A percentile compares a stretch with the other conserved stretches of the same genome.
phyloP scores from a whole-genome alignment of 371 early-diverging fungal genomes.

The Mortierella sp. region DNA sequence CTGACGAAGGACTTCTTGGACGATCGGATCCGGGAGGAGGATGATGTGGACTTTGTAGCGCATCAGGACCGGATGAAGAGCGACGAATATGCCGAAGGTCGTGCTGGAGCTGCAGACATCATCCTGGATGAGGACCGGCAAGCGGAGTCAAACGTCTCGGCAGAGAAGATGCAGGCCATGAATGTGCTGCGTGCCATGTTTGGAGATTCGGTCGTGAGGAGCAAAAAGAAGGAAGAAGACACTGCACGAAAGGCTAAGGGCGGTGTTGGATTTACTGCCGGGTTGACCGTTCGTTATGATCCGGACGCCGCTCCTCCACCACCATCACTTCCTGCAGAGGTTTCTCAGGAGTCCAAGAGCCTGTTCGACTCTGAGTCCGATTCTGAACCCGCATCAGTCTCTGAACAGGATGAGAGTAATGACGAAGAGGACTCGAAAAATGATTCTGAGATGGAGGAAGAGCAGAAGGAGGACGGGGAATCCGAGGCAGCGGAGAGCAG shows the following conservation, averaged over 20 bases:
- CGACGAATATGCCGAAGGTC: slow-evolving; percentile 17
- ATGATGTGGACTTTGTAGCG: slow-evolving; percentile 42
- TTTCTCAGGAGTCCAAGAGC: neutral
- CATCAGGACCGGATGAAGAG: slow-evolving; percentile 33
- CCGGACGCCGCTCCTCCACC: slow-evolving; percentile 64
- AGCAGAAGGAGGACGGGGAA: slow-evolving; percentile 5
- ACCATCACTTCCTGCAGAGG: slow-evolving; percentile 13
- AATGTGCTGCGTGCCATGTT: slow-evolving; percentile 69
- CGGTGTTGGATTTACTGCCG: slow-evolving; percentile 44
- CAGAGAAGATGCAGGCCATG: slow-evolving; percentile 59
- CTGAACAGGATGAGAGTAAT: too few species aligned
- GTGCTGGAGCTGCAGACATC: slow-evolving; percentile 15
- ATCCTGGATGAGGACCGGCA: slow-evolving; percentile 65
- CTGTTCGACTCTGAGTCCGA: slow-evolving; percentile 21
- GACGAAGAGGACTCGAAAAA: neutral
- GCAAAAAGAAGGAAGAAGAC: slow-evolving; percentile 52
- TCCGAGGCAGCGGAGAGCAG: slow-evolving; percentile 8
- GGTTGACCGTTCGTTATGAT: slow-evolving; percentile 62
- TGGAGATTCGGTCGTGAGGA: slow-evolving; percentile 60
- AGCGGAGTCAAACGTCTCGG: slow-evolving; percentile 37
- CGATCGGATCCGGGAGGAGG: slow-evolving; percentile 38
- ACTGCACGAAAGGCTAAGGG: slow-evolving; percentile 33
- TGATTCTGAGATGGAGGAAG: neutral
- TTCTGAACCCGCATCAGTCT: neutral
- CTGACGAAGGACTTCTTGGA: slow-evolving; percentile 64